phyloP scores from a whole-genome alignment of 2,329 filamentous ascomycete genomes.

The Fusarium drepaniforme region DNA sequence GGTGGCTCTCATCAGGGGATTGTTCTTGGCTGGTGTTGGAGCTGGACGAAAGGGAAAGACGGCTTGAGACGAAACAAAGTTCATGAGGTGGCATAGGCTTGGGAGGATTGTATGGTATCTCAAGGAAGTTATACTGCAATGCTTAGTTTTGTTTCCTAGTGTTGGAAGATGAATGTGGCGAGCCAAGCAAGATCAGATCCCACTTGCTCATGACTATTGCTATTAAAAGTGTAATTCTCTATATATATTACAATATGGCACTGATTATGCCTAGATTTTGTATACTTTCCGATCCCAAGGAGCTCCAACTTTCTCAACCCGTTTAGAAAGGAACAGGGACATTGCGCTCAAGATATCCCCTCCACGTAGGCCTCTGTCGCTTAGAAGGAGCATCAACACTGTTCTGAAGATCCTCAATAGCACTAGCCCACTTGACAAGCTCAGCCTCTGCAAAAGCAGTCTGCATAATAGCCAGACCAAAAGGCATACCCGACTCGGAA shows the following conservation, averaged over 20 bases:
- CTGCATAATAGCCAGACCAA: constrained; percentile 68
- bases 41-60: constrained; percentile 12
- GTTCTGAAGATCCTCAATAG: constrained; percentile 70
- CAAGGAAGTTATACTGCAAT: neutral
- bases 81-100: neutral
- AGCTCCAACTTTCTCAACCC: neutral
- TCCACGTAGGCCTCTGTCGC: constrained; percentile 65
- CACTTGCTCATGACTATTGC: neutral
- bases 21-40: constrained; percentile 37
- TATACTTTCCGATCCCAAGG: neutral
- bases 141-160: neutral
- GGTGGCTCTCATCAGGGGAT: constrained; percentile 24
- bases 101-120: neutral
- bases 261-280: neutral
- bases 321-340: constrained; percentile 53
- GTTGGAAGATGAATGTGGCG: neutral
- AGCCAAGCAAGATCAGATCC: neutral
- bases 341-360: constrained; percentile 61
- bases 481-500: constrained; percentile 68
- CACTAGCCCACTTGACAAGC: constrained; percentile 71
- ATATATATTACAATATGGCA: neutral
- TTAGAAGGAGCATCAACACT: constrained; percentile 57
- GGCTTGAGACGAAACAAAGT: neutral
- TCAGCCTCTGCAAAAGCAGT: constrained; percentile 71
- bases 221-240: neutral